Evolutionary conservation across 2,329 filamentous ascomycete genomes (phyloP), one percentile per base, ranked within the genome.

Genomic region (Colletotrichum sp.): DNA sequence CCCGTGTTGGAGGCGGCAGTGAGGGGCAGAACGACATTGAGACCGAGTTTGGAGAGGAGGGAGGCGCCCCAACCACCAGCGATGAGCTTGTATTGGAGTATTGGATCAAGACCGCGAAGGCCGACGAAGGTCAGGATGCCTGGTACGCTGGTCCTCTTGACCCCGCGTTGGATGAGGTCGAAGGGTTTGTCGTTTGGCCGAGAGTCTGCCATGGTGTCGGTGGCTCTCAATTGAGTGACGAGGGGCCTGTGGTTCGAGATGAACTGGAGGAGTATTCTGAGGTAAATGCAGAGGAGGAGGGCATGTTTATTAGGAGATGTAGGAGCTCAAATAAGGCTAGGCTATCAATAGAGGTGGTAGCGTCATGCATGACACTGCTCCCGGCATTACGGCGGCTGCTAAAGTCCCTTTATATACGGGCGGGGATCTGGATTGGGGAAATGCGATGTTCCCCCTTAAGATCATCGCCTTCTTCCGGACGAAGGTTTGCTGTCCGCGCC

Each of bases 11-110:
- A 83, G 5, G 85, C 86, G 60, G 84, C 79, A n/a, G 85, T 77
- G 18, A 85, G 81, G 18, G 87, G 84, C n/a, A 84, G 79, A 28
- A 90, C 81, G 9, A 85, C 82, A 13, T 81, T 81, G 55, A 90
- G 79, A 65, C 89, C 88, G 10, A 90, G 78, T 6, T 80, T 82
- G 68, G 86, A 80, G 77, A 92, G 86, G 55, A 91, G 80, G 30
- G 88, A 81, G 21, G 85, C 81, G 78, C 90, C 73, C 87, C 83
- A 77, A 88, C 82, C 76, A 69, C 77, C 67, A 71, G 80, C 66
- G 71, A 85, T 78, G 30, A 85, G 77, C 49, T 81, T 72, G 72
- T 82, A 83, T 76, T 85, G 84, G 3, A 85, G 80, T 18, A 83
- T 24, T 8, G 81, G 76, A 72, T 84, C 83, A 65, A 85, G 80